Percentiles rank a stretch among this genome's conserved stretches.
Conservation (phyloP, 2,329 filamentous ascomycete species). For the Penicillium sp. region DNA sequence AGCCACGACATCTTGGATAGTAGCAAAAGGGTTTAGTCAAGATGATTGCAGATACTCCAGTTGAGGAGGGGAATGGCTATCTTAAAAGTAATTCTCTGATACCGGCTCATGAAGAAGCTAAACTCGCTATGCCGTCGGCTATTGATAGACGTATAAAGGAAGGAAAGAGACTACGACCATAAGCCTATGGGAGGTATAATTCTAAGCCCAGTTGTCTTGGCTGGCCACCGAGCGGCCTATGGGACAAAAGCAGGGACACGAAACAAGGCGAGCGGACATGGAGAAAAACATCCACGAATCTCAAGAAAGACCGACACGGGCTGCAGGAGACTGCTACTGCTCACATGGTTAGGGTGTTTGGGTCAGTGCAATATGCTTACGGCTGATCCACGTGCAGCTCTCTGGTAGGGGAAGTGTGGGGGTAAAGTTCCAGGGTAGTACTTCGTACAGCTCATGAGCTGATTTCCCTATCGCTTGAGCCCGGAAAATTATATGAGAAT, state of each 20-base stretch:
- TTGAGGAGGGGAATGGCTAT: constrained; percentile 4
- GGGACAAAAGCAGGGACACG: not conserved
- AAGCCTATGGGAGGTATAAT: constrained; percentile 5
- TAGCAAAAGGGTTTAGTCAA: constrained; percentile 4
- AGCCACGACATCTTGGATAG: constrained; percentile 35
- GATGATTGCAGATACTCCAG: constrained; percentile 13
- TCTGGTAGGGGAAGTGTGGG: not conserved
- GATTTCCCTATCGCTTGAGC: not conserved
- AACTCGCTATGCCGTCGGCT: constrained; percentile 2
- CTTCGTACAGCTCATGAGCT: not conserved
- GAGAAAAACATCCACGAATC: constrained; percentile 21
- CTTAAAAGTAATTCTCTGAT: constrained; percentile 2
- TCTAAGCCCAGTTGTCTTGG: constrained; percentile 5
- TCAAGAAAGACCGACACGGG: not conserved
- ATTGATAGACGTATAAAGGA: constrained; percentile 1
- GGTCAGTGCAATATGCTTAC: not conserved
- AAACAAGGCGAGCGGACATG: constrained; percentile 12
- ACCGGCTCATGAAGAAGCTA: not conserved
- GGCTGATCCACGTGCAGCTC: not conserved
- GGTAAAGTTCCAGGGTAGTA: not conserved
- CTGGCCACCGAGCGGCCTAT: constrained; percentile 7
- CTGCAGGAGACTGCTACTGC: not conserved
- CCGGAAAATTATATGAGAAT: not conserved
- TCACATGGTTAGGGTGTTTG: constrained; percentile 1
- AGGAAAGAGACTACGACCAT: not conserved